Evolutionary conservation across 169 alveolate species (phyloP).

Genomic region (Plasmodium vivax): DNA sequence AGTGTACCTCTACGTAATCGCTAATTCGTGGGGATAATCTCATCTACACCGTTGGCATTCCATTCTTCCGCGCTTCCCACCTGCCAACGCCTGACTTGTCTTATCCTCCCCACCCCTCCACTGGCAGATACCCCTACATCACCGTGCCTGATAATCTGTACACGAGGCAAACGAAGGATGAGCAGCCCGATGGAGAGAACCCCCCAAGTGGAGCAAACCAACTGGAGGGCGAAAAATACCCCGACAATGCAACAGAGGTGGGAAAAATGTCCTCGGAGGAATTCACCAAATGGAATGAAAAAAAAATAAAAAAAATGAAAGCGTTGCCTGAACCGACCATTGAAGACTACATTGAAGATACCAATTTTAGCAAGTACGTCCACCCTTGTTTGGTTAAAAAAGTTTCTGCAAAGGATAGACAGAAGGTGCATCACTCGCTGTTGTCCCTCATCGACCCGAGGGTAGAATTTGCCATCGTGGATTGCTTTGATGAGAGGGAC

Average conservation of each 20-base stretch:
- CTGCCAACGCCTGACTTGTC: background rate
- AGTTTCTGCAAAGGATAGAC: slow-evolving; percentile 40
- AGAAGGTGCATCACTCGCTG: slow-evolving; percentile 37
- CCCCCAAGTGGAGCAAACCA: background rate
- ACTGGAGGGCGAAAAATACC: background rate
- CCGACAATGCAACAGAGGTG: background rate
- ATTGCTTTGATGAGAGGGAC: slow-evolving; percentile 72
- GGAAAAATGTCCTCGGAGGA: slow-evolving; percentile 12
- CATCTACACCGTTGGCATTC: background rate
- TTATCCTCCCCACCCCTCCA: background rate
- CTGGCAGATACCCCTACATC: slow-evolving; percentile 39
- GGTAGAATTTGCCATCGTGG: slow-evolving; percentile 3
- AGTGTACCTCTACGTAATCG: background rate
- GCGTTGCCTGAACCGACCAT: slow-evolving; percentile 40
- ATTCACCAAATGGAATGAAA: slow-evolving; percentile 1
- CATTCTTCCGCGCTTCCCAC: background rate
- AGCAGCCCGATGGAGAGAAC: background rate
- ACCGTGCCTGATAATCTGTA: slow-evolving; percentile 37
- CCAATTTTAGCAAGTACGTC: background rate
- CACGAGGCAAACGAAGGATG: slow-evolving; percentile 1
- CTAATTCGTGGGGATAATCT: background rate
- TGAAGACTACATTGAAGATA: slow-evolving; percentile 74
- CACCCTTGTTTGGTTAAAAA: slow-evolving; percentile 66
- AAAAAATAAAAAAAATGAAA: background rate
- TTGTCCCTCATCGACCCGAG: background rate